Evolutionary conservation across 306 rosid species (phyloP).

Genomic region (Sophora flavescens): DNA sequence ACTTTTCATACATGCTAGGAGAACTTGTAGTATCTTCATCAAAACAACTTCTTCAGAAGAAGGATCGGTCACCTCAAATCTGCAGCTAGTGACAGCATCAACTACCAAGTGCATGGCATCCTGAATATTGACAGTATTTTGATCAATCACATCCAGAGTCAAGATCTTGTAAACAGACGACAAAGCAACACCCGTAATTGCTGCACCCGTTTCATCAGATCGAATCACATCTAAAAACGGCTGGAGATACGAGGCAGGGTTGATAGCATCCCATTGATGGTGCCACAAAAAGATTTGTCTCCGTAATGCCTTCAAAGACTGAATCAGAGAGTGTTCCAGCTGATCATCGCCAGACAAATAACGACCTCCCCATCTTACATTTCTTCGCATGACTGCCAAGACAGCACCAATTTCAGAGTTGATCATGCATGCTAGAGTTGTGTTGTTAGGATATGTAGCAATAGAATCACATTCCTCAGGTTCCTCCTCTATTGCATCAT

Average conservation of each 20-base stretch:
- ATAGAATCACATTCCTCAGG: constrained; percentile 78
- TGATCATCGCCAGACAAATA: constrained; percentile 97
- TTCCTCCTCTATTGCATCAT: constrained; percentile 91
- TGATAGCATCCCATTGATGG: constrained; percentile 89
- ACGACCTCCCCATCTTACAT: constrained; percentile 94
- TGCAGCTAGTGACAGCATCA: constrained; percentile 96
- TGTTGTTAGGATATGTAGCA: constrained; percentile 63
- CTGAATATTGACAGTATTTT: constrained; percentile 81
- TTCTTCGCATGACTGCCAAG: constrained; percentile 96
- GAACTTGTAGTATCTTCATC: constrained; percentile 96
- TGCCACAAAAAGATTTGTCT: constrained; percentile 90
- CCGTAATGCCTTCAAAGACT: constrained; percentile 85
- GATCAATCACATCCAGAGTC: constrained; percentile 90
- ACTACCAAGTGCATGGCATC: constrained; percentile 95
- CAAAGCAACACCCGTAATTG: constrained; percentile 92
- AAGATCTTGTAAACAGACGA: constrained; percentile 93
- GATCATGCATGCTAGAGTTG: constrained; percentile 88
- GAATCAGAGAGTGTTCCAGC: constrained; percentile 90
- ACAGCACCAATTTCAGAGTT: constrained; percentile 97
- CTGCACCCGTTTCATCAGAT: constrained; percentile 96
- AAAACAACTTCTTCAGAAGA: constrained; percentile 94
- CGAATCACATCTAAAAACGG: constrained; percentile 97
- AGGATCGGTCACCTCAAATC: constrained; percentile 96
- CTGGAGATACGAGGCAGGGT: constrained; percentile 84
- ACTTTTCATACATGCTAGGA: constrained; percentile 95